A percentile compares a stretch with the other conserved stretches of the same genome.
Conservation (phyloP, 169 alveolate genomes). For the Plasmodium knowlesi region DNA sequence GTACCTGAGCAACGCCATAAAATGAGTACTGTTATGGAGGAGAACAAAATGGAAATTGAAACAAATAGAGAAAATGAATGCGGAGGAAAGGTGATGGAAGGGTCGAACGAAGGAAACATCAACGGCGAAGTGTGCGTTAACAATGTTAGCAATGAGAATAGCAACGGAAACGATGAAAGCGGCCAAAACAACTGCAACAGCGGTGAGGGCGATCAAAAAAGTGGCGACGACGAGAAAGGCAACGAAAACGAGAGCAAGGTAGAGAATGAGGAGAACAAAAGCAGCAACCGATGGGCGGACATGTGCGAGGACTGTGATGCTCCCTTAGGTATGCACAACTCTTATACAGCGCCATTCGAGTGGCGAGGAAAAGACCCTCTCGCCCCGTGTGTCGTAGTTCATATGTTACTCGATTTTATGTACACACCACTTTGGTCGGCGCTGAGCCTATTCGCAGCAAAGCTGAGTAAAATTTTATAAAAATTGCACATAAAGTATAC, state of each 20-base stretch:
- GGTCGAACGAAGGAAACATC: neutral
- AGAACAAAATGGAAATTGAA: conserved; percentile 22
- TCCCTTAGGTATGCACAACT: conserved; percentile 40
- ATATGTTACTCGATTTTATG: neutral
- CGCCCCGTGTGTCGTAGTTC: neutral
- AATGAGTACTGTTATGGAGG: conserved; percentile 40
- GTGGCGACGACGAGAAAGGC: neutral
- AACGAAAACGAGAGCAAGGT: neutral
- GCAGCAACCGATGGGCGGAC: conserved; percentile 72
- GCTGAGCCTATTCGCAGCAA: neutral
- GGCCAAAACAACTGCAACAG: neutral
- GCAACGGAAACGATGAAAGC: neutral
- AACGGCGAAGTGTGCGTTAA: neutral
- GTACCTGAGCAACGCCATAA: neutral
- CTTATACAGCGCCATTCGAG: neutral
- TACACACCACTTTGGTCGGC: neutral
- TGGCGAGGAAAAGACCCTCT: neutral
- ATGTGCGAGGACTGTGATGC: conserved; percentile 72
- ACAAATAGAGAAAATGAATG: conserved; percentile 8
- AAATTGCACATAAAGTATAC: neutral
- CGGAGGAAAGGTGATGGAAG: neutral
- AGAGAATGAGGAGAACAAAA: conserved; percentile 50
- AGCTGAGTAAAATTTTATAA: neutral
- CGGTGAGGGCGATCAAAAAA: neutral
- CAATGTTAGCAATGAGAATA: neutral